These are phyloP conservation scores for Russula sp. DNA, from an alignment of 768 basidiomycete genomes.

Conservation along the genomic window DNA sequence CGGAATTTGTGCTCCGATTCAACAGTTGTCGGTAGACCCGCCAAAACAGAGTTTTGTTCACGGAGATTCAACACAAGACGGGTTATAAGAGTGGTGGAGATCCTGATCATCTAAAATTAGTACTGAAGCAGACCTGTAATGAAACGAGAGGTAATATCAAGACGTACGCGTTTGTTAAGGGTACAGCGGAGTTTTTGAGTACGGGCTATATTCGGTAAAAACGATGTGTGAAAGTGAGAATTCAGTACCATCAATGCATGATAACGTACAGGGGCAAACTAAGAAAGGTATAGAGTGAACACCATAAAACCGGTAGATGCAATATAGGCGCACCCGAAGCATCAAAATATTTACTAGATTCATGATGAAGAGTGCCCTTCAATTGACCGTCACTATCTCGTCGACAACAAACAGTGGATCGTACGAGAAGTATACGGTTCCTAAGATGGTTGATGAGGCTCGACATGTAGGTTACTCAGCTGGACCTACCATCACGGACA, in stretches of 20 bases:
- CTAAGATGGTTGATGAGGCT: background rate
- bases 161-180: background rate
- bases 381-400: background rate
- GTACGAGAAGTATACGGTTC: conserved; percentile 19
- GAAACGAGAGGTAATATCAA: too few relatives aligned
- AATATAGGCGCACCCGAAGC: conserved; percentile 4
- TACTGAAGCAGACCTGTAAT: too few relatives aligned
- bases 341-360: conserved; percentile 14
- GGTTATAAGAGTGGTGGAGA: too few relatives aligned
- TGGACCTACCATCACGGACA: conserved; percentile 13
- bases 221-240: background rate
- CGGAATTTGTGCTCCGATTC: background rate
- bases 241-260: too few relatives aligned
- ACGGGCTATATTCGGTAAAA: background rate
- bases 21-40: background rate
- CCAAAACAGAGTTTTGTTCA: too few relatives aligned
- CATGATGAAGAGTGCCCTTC: conserved; percentile 9
- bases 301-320: background rate
- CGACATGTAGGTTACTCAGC: background rate
- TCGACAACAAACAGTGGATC: background rate
- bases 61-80: too few relatives aligned
- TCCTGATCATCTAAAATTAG: too few relatives aligned
- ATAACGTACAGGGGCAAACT: conserved; percentile 10
- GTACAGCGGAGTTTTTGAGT: background rate
- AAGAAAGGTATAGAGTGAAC: background rate